Evolutionary conservation across 805 yeast species (phyloP), one percentile per base, ranked within the genome.

Genomic region (Yamadazyma sp.): DNA sequence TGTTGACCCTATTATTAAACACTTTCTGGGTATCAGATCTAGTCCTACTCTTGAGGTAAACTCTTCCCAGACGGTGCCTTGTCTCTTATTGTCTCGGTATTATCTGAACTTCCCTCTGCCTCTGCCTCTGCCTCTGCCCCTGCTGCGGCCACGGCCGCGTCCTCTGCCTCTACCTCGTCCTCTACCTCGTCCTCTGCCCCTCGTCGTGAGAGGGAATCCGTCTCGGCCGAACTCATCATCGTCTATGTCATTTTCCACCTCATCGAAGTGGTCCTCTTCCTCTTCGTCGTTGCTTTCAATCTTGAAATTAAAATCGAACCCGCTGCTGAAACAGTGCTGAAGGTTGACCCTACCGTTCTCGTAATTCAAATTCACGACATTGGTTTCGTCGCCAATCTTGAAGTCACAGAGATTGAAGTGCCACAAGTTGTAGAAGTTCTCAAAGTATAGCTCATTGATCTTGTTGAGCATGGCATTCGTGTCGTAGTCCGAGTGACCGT

Each of bases 361-460:
- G 41, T 67, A 62, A 37, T 62, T 64, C 40, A 77, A 60, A 34
- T 61, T 56, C 5, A 84, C 88, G 46, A 67, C 42, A 48, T 33
- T 53, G 35, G 20, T 37, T 20, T 39, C 40, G 26, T 46, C 38
- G 9, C 42, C 40, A 30, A 53, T 42, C 4, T 46, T 35, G 32
- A 53, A 70, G 53, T 84, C 91, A 49, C 88, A 77, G 30, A 84
- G 62, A 49, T 82, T 82, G 56, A 80, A 80, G 56, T 84, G 87
- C 95, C 95, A 84, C 40, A 81, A 69, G 50, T 80, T 80, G 52
- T 80, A 81, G 58, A 80, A 83, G 1, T 88, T 78, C 11, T 75
- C 67, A 53, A 78, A 77, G 47, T 80, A 77, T 26, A 73, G 60
- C 50, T 82, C 87, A 54, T 80, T 80, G 39, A 77, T 68, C 41